Conservation (phyloP, 305 asterid species). For the Nicotiana rustica region DNA sequence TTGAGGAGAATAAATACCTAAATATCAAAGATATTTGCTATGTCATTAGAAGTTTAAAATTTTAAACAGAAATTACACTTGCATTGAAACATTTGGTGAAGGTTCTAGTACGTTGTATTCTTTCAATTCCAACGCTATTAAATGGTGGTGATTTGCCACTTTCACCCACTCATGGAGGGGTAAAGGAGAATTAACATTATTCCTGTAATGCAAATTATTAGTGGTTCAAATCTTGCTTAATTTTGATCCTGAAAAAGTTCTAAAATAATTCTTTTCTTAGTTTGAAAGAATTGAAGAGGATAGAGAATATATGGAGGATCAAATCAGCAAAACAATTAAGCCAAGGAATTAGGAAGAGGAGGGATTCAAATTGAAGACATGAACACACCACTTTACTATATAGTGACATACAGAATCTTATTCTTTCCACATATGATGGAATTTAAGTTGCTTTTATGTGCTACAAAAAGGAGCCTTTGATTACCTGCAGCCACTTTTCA, state of each 20-base stretch:
- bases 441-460: constrained; percentile 15
- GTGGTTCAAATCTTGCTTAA: constrained; percentile 4
- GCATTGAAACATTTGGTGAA: not conserved
- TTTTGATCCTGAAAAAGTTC: not conserved
- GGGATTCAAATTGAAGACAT: not conserved
- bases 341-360: not conserved
- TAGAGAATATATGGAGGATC: constrained; percentile 9
- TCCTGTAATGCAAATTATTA: not conserved
- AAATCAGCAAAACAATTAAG: constrained; percentile 15
- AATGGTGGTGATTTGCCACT: not conserved
- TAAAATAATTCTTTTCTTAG: not conserved
- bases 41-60: not conserved
- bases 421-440: constrained; percentile 37
- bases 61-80: not conserved
- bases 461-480: constrained; percentile 23
- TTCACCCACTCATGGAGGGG: not conserved
- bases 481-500: constrained; percentile 17
- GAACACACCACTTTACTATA: not conserved
- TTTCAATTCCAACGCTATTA: not conserved
- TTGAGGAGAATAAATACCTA: no score
- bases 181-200: not conserved
- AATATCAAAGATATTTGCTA: not conserved
- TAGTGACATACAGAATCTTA: constrained; percentile 31
- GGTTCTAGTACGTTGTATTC: not conserved
- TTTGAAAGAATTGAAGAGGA: not conserved